Base-by-base conservation (phyloP, 176 grass and related monocot genomes). In the Pontederia paniculata region DNA sequence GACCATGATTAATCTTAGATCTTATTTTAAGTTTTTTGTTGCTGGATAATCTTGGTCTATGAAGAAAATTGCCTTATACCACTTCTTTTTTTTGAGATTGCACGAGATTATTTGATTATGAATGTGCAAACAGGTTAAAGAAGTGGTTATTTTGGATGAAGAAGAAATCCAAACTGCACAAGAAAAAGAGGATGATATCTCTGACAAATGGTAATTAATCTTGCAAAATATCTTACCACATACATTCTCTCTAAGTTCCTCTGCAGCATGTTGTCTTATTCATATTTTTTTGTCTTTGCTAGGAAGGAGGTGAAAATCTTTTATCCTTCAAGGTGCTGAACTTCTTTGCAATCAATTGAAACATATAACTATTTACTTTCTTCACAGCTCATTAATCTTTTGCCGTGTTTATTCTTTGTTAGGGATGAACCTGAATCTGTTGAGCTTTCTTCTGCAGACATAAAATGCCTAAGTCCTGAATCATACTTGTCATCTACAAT, bases 121-220 rank as follows among this genome's bases (percentile, higher is more conserved):
- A 61, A 45, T 19, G 17, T 74, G 12, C 19, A 49, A 67, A 71
- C 68, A 93, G 83, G 64, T 58, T 63, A 51, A 67, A 58, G 86
- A 97, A 65, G 80, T 97, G n/a, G 86, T 97, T 71, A 65, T 97
- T 52, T 73, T 90, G 45, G 93, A 97, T 75, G 82, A 70, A 75
- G 82, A 70, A 73, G 86, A 97, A 56, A 63, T 48, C 50, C 52
- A 56, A 37, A 41, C 73, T 67, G 41, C 54, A 77, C 62, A 69
- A 20, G 60, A 58, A 57, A 43, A 73, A 45, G 68, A 75, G 61
- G 74, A 81, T 60, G 50, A 45, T 37, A 37, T 37, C 60, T 68
- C 71, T 57, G 73, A 50, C 66, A 76, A 72, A 74, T 60, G 83
- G 80, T 90, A 75, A 78, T 58, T 64, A 21, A 45, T 63, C 58